Conservation (phyloP, 148 eudicot genomes). For the Rhododendron molle region DNA sequence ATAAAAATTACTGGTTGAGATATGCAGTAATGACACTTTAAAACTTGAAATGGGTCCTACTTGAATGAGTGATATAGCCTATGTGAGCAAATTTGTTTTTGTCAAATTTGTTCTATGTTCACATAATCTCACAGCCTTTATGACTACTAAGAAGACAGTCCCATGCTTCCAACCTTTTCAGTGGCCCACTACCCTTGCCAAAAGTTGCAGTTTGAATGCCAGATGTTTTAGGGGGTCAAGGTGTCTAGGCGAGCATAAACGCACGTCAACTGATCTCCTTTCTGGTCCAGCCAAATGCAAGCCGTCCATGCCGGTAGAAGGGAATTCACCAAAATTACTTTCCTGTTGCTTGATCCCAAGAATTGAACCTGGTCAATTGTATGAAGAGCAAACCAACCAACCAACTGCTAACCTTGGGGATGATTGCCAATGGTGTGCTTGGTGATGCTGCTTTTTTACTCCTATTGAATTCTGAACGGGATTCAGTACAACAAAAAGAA, state of each 20-base stretch:
- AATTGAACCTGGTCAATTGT: too few relatives aligned
- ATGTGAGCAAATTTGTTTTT: not conserved
- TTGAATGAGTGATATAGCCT: not conserved
- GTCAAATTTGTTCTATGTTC: not conserved
- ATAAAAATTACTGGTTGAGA: not conserved
- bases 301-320: too few relatives aligned
- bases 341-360: too few relatives aligned
- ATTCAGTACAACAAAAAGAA: not conserved
- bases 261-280: not conserved
- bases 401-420: too few relatives aligned
- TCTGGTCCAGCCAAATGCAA: too few relatives aligned
- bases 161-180: not conserved
- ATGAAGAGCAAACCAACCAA: too few relatives aligned
- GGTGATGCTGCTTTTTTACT: not conserved
- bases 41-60: not conserved
- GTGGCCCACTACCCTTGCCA: not conserved
- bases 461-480: not conserved
- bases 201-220: not conserved
- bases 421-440: not conserved
- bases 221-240: not conserved
- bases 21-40: not conserved
- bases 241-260: not conserved
- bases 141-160: not conserved
- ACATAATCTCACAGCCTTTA: not conserved
- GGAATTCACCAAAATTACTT: too few relatives aligned